These are phyloP conservation scores for Pulveroboletus sp. DNA, from an alignment of 768 basidiomycete genomes.

Conservation along the genomic window DNA sequence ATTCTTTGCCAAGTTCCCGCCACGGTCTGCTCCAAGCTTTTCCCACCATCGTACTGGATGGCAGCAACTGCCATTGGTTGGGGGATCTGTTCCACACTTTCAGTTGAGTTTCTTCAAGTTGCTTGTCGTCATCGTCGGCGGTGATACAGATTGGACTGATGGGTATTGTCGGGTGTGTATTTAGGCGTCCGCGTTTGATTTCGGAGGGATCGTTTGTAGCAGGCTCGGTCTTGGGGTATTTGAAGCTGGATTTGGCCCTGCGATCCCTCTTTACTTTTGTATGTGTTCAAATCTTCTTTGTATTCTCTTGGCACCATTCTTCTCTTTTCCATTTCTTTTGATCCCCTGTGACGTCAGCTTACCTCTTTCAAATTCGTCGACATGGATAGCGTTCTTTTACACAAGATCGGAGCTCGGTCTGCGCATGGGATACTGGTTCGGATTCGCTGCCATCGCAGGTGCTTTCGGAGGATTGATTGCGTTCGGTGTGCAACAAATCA, in stretches of 20 bases:
- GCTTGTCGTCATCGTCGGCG: neutral
- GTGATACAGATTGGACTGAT: neutral
- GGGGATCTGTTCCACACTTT: constrained; percentile 72
- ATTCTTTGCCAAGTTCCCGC: constrained; percentile 71
- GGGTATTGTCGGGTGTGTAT: no score
- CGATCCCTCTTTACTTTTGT: constrained; percentile 79
- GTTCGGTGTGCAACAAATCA: constrained; percentile 73
- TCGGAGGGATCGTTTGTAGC: constrained; percentile 54
- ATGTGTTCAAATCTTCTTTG: constrained; percentile 21
- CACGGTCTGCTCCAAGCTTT: constrained; percentile 61
- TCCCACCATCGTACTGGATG: constrained; percentile 67
- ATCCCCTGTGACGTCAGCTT: neutral
- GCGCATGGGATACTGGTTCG: constrained; percentile 81
- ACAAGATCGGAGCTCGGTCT: constrained; percentile 72
- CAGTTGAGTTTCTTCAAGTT: constrained; percentile 47
- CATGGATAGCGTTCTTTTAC: constrained; percentile 66
- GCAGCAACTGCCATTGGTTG: constrained; percentile 65
- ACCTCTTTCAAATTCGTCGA: neutral
- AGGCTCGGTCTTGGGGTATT: constrained; percentile 71
- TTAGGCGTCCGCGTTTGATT: constrained; percentile 61
- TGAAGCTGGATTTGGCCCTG: constrained; percentile 76
- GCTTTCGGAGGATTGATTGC: constrained; percentile 86
- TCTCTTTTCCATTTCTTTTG: neutral
- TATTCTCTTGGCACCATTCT: neutral
- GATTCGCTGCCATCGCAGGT: constrained; percentile 80